These are phyloP conservation scores for Beauveria caledonica DNA, from an alignment of 2,329 filamentous ascomycete species.

Conservation along the genomic window DNA sequence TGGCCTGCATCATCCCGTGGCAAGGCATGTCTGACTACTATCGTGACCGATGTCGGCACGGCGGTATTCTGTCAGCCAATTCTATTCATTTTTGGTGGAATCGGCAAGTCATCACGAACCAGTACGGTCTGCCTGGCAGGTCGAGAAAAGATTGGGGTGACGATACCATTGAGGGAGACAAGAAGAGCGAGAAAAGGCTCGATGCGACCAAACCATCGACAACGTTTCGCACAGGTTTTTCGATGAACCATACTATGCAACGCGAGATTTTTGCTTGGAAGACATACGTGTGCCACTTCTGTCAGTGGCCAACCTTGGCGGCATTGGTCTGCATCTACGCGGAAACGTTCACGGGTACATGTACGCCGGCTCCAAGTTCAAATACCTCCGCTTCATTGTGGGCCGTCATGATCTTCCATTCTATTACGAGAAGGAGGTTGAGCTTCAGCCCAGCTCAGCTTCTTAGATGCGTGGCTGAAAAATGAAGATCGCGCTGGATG, in stretches of 20 bases:
- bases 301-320: constrained; percentile 63
- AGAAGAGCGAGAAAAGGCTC: constrained; percentile 41
- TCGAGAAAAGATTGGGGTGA: constrained; percentile 43
- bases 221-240: constrained; percentile 46
- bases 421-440: constrained; percentile 61
- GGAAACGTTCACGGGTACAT: constrained; percentile 60
- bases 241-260: constrained; percentile 56
- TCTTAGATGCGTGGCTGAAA: constrained; percentile 65
- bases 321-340: constrained; percentile 59
- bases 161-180: constrained; percentile 52
- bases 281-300: constrained; percentile 62
- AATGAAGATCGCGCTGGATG: constrained; percentile 50
- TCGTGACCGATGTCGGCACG: constrained; percentile 50
- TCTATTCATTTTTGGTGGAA: constrained; percentile 62
- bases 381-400: constrained; percentile 62
- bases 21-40: constrained; percentile 49
- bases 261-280: constrained; percentile 54
- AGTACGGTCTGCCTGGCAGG: constrained; percentile 52
- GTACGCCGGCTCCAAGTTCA: constrained; percentile 55
- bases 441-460: constrained; percentile 58
- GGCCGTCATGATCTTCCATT: constrained; percentile 66
- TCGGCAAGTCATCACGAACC: constrained; percentile 56
- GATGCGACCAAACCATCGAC: constrained; percentile 25
- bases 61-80: constrained; percentile 49
- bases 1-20: constrained; percentile 40